Evolutionary conservation across 2,329 filamentous ascomycete genomes (phyloP).

Genomic region (Xylariales sp.): DNA sequence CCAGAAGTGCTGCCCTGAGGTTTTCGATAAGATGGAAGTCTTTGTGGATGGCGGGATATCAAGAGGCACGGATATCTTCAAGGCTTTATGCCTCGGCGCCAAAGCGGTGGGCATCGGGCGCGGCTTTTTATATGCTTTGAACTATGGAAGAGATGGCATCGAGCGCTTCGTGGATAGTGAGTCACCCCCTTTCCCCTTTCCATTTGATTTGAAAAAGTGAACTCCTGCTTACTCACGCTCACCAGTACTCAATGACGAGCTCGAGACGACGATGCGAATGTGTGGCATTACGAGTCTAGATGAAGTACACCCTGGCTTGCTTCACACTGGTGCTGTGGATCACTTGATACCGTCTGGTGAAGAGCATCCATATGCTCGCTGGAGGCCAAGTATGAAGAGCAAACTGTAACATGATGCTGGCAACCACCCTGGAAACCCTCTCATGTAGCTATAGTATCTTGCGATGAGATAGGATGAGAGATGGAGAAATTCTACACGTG

Average conservation of each 20-base stretch:
- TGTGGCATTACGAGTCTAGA: conserved; percentile 59
- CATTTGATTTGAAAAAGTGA: too few species aligned
- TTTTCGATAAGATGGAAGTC: conserved; percentile 58
- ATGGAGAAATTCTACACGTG: too few species aligned
- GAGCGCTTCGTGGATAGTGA: conserved; percentile 48
- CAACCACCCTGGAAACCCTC: too few species aligned
- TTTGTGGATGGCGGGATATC: conserved; percentile 62
- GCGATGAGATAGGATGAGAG: too few species aligned
- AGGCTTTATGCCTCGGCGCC: conserved; percentile 61
- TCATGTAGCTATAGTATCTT: too few species aligned
- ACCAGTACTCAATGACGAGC: conserved; percentile 50
- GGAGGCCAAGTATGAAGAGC: conserved; percentile 24
- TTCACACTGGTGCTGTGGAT: conserved; percentile 50
- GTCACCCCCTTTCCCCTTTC: too few species aligned
- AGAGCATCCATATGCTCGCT: conserved; percentile 41
- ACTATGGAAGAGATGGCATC: conserved; percentile 57
- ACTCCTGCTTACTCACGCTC: conserved; percentile 10
- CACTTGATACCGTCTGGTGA: conserved; percentile 37
- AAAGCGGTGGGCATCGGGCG: conserved; percentile 60
- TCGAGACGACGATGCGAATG: conserved; percentile 63
- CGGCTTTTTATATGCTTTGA: conserved; percentile 54
- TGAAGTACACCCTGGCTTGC: conserved; percentile 54
- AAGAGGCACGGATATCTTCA: conserved; percentile 64
- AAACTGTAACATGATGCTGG: conserved; percentile 15
- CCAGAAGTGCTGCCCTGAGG: conserved; percentile 53